A percentile compares a stretch with the other conserved stretches of the same genome.
Evolutionary conservation across 169 alveolate species (phyloP).

Genomic region (Cryptosporidium ryanae): DNA sequence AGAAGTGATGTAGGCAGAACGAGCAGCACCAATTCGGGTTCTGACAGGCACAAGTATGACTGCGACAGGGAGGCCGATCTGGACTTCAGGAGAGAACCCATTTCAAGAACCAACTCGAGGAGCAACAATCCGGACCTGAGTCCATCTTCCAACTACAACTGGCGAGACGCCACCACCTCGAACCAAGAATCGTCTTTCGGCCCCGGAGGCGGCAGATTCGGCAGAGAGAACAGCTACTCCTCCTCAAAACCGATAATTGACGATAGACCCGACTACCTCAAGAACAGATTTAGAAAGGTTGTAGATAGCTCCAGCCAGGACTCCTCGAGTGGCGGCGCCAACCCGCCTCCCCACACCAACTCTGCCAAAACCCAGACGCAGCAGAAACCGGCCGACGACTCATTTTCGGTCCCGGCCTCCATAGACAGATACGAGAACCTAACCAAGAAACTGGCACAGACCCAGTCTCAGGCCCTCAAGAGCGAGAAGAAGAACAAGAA

Average conservation of each 20-base stretch:
- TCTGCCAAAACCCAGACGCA: background rate
- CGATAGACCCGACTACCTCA: conserved; percentile 62
- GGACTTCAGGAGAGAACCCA: conserved; percentile 35
- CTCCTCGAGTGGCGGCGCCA: too few species aligned
- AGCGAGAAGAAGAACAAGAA: conserved; percentile 21
- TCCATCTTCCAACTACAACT: conserved; percentile 12
- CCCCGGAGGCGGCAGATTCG: conserved; percentile 1
- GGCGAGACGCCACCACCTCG: conserved; percentile 43
- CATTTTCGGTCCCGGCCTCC: too few species aligned
- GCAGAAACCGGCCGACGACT: background rate
- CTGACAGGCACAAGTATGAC: conserved; percentile 24
- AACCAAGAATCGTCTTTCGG: conserved; percentile 7
- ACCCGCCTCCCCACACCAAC: background rate
- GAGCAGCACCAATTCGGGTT: background rate
- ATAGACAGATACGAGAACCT: too few species aligned
- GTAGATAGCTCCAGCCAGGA: background rate
- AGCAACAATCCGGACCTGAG: background rate
- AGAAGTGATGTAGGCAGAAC: conserved; percentile 43
- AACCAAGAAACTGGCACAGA: background rate
- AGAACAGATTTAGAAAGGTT: conserved; percentile 49
- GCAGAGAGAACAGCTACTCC: conserved; percentile 11
- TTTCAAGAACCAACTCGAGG: background rate
- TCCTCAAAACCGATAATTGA: conserved; percentile 33
- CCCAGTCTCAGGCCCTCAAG: conserved; percentile 8
- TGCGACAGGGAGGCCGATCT: conserved; percentile 2